Percentiles rank a stretch among this genome's conserved stretches.
Conservation (phyloP, 306 rosid genomes). For the Fragaria vesca region DNA sequence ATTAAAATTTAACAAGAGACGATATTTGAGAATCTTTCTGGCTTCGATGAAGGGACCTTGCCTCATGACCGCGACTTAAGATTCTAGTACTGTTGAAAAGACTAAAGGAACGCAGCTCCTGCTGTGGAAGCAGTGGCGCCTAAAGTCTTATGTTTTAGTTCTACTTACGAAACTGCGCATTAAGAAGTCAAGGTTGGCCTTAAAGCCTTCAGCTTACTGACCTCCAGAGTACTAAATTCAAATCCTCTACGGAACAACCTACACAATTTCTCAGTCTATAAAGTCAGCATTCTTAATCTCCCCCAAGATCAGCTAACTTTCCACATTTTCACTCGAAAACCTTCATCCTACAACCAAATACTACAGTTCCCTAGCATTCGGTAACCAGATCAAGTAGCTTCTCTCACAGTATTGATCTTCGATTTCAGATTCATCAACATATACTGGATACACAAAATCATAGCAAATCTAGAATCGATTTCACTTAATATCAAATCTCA, state of each 20-base stretch:
- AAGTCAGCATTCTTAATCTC: neutral
- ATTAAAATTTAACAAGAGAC: neutral
- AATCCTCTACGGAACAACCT: neutral
- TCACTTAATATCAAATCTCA: neutral
- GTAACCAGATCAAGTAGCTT: too few relatives aligned
- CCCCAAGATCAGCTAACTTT: neutral
- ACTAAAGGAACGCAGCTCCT: too few relatives aligned
- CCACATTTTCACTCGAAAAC: neutral
- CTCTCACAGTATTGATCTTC: neutral
- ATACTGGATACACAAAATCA: neutral
- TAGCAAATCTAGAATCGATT: neutral
- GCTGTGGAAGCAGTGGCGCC: too few relatives aligned
- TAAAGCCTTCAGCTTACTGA: too few relatives aligned
- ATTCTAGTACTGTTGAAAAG: too few relatives aligned
- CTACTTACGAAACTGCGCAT: too few relatives aligned
- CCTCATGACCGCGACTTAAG: too few relatives aligned
- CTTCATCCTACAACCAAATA: neutral
- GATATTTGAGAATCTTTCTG: neutral
- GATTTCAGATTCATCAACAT: neutral
- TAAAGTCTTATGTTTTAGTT: too few relatives aligned
- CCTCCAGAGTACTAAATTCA: neutral
- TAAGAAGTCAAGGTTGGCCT: too few relatives aligned
- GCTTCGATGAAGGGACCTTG: too few relatives aligned
- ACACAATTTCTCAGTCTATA: neutral
- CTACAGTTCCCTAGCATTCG: neutral